Evolutionary conservation across 441 rosid species (phyloP).

Genomic region (Adansonia rubrostipa): DNA sequence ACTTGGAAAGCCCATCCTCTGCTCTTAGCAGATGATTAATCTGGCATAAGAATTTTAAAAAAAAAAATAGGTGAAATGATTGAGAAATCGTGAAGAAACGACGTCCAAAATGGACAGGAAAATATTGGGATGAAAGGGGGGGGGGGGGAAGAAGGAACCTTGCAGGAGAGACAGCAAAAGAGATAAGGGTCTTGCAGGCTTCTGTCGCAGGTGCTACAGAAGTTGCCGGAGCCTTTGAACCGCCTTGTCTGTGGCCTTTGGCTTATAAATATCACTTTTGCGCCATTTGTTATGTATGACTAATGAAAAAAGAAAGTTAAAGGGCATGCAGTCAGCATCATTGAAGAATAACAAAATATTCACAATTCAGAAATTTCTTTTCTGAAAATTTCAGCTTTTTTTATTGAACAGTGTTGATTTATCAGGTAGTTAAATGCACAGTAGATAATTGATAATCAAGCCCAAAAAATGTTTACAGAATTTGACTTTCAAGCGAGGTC

Average conservation of each 20-base stretch:
- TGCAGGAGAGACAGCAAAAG: too few relatives aligned
- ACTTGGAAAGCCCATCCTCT: conserved; percentile 60
- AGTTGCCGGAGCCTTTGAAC: conserved; percentile 68
- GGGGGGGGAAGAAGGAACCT: too few relatives aligned
- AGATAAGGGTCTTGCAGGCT: conserved; percentile 70
- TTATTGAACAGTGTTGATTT: background rate
- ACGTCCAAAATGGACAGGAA: too few relatives aligned
- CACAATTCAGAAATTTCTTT: background rate
- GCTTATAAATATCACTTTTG: conserved; percentile 81
- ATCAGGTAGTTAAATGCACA: background rate
- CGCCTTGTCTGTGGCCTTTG: conserved; percentile 78
- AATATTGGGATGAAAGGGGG: too few relatives aligned
- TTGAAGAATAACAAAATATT: background rate
- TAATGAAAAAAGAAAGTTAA: conserved; percentile 25
- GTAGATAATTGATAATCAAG: background rate
- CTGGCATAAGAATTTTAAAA: conserved; percentile 36
- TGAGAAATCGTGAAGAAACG: too few relatives aligned
- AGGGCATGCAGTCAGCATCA: background rate
- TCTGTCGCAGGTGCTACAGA: conserved; percentile 71
- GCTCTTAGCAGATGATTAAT: conserved; percentile 55
- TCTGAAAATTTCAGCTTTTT: background rate
- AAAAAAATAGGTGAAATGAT: background rate
- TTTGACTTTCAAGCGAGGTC: background rate
- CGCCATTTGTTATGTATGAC: conserved; percentile 83
- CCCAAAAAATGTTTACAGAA: background rate